Percentiles rank a stretch among this genome's conserved stretches.
Conservation (phyloP, 1,139 yeast genomes). For the Scheffersomyces segobiensis region DNA sequence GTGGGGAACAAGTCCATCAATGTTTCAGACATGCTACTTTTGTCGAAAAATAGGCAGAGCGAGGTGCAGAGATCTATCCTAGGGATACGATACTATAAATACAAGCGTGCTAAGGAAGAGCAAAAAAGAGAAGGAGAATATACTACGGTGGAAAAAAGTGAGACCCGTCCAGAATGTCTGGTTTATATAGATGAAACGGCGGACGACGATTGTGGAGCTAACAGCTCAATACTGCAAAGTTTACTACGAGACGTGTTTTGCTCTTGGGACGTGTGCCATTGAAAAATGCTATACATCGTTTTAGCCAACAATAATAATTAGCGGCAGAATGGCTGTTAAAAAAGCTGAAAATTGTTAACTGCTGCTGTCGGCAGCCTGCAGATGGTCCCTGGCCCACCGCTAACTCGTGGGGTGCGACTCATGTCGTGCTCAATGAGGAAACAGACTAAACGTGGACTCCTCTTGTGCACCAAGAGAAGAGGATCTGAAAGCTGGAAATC, state of each 20-base stretch:
- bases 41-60: not conserved
- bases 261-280: not conserved
- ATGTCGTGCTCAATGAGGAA: not conserved
- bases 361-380: not conserved
- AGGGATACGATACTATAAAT: not conserved
- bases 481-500: not conserved
- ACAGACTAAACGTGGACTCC: not conserved
- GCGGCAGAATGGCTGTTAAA: not conserved
- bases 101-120: not conserved
- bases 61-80: not conserved
- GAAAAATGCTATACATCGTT: not conserved
- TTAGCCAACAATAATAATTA: not conserved
- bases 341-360: not conserved
- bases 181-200: not conserved
- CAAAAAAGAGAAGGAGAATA: not conserved
- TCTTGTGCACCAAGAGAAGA: not conserved
- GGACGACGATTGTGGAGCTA: not conserved
- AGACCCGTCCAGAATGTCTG: not conserved
- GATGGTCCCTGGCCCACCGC: not conserved
- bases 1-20: slow-evolving; percentile 1
- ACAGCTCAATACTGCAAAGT: not conserved
- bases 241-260: not conserved
- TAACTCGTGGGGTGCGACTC: not conserved
- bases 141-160: not conserved
- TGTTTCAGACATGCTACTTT: not conserved